phyloP scores from a whole-genome alignment of 768 basidiomycete genomes.

The Austroboletus eburneus region DNA sequence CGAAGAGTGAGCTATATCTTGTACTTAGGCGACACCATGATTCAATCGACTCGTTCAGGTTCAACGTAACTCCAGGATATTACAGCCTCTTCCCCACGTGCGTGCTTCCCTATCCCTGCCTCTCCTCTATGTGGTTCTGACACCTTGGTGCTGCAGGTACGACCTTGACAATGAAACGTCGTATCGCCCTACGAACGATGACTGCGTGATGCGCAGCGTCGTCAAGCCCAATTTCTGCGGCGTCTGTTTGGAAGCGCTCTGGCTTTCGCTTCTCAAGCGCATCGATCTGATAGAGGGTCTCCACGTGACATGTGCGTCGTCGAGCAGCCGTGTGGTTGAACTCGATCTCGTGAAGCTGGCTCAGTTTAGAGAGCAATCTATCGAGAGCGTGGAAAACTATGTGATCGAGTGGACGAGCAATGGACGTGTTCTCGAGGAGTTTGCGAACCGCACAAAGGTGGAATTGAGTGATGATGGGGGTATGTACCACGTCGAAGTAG shows the following conservation, averaged over 20 bases:
- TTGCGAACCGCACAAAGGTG: slow-evolving; percentile 50
- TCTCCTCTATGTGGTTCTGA: neutral
- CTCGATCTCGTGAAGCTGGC: slow-evolving; percentile 59
- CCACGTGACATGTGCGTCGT: slow-evolving; percentile 34
- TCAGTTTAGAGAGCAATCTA: slow-evolving; percentile 40
- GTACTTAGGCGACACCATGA: too few relatives aligned
- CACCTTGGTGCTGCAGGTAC: slow-evolving; percentile 38
- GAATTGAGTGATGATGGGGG: slow-evolving; percentile 37
- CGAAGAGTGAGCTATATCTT: slow-evolving; percentile 45
- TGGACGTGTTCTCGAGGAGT: slow-evolving; percentile 38
- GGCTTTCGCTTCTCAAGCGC: slow-evolving; percentile 58
- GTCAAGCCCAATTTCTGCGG: slow-evolving; percentile 70
- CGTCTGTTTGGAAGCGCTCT: slow-evolving; percentile 70
- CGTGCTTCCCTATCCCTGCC: slow-evolving; percentile 17
- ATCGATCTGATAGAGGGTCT: slow-evolving; percentile 61
- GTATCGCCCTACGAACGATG: slow-evolving; percentile 80
- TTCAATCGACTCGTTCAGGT: slow-evolving; percentile 38
- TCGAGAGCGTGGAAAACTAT: slow-evolving; percentile 44
- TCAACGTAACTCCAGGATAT: slow-evolving; percentile 51
- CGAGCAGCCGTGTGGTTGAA: slow-evolving; percentile 36
- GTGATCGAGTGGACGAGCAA: slow-evolving; percentile 54
- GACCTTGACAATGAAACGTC: slow-evolving; percentile 53
- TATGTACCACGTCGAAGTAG: slow-evolving; percentile 43
- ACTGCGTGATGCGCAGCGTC: slow-evolving; percentile 77
- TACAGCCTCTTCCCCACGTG: slow-evolving; percentile 75